These are phyloP conservation scores for Theobroma cacao DNA, from an alignment of 345 rosid genomes.

Conservation along the genomic window DNA sequence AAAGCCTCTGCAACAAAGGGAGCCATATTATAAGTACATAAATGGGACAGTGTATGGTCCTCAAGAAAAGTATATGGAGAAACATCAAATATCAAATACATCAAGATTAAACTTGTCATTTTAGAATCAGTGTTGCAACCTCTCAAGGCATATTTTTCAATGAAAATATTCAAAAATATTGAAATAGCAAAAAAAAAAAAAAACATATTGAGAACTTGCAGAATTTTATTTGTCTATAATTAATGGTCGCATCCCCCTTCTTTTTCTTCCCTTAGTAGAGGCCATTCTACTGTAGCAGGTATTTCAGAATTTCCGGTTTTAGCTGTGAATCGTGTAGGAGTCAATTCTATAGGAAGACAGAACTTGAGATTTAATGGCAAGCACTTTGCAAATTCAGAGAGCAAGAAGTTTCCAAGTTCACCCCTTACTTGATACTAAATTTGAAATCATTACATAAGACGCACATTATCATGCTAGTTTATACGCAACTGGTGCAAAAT, in stretches of 20 bases:
- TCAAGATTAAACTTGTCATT: background rate
- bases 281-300: background rate
- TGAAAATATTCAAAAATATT: background rate
- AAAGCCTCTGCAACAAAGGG: constrained; percentile 45
- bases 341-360: background rate
- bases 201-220: background rate
- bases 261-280: background rate
- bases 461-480: background rate
- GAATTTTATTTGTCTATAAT: background rate
- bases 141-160: background rate
- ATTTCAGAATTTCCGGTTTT: background rate
- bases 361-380: background rate
- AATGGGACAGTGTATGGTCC: background rate
- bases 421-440: background rate
- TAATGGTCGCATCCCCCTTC: background rate
- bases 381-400: too few relatives aligned
- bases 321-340: background rate
- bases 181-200: background rate
- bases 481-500: background rate
- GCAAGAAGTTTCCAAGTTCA: too few relatives aligned
- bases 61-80: background rate
- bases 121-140: background rate
- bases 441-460: background rate
- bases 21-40: background rate
- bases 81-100: constrained; percentile 1